Conservation (phyloP, 2,329 filamentous ascomycete species). For the Fusarium domesticum region DNA sequence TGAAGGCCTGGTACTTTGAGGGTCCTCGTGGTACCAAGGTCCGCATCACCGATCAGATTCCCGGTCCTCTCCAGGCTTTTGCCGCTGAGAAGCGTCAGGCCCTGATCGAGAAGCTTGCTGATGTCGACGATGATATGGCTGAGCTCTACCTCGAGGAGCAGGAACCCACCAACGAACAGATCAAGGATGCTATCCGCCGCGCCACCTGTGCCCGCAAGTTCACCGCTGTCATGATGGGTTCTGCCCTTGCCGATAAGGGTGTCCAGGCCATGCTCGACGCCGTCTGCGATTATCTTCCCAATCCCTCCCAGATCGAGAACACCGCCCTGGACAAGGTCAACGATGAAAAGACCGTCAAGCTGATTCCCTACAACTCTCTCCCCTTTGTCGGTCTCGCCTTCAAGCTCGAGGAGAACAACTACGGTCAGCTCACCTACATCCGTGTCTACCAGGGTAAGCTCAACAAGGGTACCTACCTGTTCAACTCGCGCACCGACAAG, state of each 20-base stretch:
- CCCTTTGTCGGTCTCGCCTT: slow-evolving; percentile 96
- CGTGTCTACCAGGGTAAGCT: slow-evolving; percentile 94
- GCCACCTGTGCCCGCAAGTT: slow-evolving; percentile 89
- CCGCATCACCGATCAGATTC: slow-evolving; percentile 74
- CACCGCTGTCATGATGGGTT: slow-evolving; percentile 93
- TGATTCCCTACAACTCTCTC: slow-evolving; percentile 88
- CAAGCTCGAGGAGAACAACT: slow-evolving; percentile 98
- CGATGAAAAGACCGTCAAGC: slow-evolving; percentile 74
- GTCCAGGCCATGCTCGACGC: slow-evolving; percentile 96
- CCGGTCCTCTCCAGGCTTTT: slow-evolving; percentile 71
- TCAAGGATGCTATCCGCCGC: slow-evolving; percentile 88
- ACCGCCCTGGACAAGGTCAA: slow-evolving; percentile 80
- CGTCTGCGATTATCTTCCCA: slow-evolving; percentile 92
- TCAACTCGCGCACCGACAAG: slow-evolving; percentile 91
- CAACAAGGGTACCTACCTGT: slow-evolving; percentile 84
- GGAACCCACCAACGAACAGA: slow-evolving; percentile 74
- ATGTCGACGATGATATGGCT: slow-evolving; percentile 97
- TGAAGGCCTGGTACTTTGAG: slow-evolving; percentile 92
- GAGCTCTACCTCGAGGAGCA: slow-evolving; percentile 89
- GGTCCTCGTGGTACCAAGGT: slow-evolving; percentile 77
- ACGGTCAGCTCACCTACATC: slow-evolving; percentile 96
- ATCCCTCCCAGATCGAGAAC: slow-evolving; percentile 86
- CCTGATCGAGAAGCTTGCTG: slow-evolving; percentile 90
- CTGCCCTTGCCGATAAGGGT: slow-evolving; percentile 88
- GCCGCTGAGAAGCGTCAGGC: slow-evolving; percentile 78